phyloP scores from a whole-genome alignment of 257 asterid genomes.

The Solanum appendiculatum region DNA sequence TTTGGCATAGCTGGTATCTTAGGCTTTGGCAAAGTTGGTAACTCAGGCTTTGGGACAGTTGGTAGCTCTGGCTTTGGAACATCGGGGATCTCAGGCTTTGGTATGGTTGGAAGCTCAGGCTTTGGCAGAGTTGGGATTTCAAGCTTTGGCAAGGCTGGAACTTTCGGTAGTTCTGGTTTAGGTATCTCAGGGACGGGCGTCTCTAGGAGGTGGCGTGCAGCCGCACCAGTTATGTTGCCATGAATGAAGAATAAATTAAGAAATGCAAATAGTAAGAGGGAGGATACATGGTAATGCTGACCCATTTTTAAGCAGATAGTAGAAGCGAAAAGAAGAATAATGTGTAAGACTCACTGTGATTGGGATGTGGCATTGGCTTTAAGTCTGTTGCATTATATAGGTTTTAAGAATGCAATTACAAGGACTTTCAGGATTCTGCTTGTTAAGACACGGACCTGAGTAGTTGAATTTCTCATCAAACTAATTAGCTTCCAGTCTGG shows the following conservation, averaged over 20 bases:
- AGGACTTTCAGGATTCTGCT: neutral
- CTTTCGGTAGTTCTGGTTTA: neutral
- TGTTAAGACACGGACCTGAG: slow-evolving; percentile 5
- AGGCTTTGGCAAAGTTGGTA: neutral
- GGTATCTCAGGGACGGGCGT: neutral
- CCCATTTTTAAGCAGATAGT: neutral
- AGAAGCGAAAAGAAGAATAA: too few relatives aligned
- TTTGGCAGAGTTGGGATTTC: neutral
- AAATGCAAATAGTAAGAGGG: neutral
- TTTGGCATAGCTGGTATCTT: too few relatives aligned
- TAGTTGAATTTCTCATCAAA: slow-evolving; percentile 23
- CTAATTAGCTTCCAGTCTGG: neutral
- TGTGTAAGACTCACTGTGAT: neutral
- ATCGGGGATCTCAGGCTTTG: neutral
- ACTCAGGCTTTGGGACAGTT: neutral
- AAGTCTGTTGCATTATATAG: slow-evolving; percentile 3
- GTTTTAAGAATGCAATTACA: slow-evolving; percentile 9
- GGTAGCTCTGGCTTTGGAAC: neutral
- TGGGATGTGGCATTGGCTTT: neutral
- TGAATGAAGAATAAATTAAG: neutral
- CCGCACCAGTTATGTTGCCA: neutral
- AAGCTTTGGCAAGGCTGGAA: neutral
- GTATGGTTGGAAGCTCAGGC: neutral
- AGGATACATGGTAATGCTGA: neutral
- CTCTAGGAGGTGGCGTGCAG: neutral